Evolutionary conservation across 768 basidiomycete species (phyloP).

Genomic region (Trametes cinnabarina): DNA sequence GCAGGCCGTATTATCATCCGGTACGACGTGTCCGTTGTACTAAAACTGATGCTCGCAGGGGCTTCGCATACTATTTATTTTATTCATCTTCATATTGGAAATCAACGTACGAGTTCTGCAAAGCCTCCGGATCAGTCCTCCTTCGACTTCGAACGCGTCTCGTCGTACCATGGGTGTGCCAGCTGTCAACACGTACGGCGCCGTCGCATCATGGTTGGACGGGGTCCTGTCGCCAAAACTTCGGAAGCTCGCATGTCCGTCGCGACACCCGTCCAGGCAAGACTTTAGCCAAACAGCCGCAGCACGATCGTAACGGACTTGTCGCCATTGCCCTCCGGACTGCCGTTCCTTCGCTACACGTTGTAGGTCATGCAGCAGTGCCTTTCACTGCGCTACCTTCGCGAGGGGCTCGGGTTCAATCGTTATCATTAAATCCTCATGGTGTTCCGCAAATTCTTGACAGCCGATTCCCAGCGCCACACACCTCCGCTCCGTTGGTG

Average conservation of each 20-base stretch:
- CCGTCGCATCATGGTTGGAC: background rate
- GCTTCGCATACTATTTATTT: slow-evolving; percentile 18
- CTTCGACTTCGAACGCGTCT: background rate
- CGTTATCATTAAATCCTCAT: slow-evolving; percentile 7
- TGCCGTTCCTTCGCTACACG: slow-evolving; percentile 10
- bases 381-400: background rate
- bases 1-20: slow-evolving; percentile 4
- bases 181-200: background rate
- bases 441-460: background rate
- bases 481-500: background rate
- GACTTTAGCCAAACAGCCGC: background rate
- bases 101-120: background rate
- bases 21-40: slow-evolving; percentile 21
- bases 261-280: background rate
- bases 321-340: background rate
- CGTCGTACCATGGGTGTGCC: no score
- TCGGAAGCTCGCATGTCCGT: background rate
- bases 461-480: background rate
- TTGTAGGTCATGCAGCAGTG: background rate
- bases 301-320: background rate
- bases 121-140: background rate
- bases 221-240: slow-evolving; percentile 1
- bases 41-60: slow-evolving; percentile 15
- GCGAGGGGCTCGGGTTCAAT: background rate
- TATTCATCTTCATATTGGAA: slow-evolving; percentile 7